Conservation (phyloP, 768 basidiomycete genomes). For the Lactarius trivialis region DNA sequence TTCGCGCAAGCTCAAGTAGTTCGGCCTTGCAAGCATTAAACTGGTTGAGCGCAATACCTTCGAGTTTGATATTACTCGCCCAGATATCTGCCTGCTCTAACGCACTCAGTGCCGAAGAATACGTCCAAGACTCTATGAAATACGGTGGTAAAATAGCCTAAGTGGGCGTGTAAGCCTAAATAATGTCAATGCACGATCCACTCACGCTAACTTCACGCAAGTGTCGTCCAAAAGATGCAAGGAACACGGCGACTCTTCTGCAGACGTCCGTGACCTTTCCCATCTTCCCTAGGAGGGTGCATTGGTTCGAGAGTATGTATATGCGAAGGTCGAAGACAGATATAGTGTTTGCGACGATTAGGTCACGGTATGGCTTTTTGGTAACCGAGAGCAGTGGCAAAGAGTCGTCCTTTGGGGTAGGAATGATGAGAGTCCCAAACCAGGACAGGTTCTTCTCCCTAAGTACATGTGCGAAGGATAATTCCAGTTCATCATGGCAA, state of each 20-base stretch:
- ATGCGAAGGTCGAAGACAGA: slow-evolving; percentile 90
- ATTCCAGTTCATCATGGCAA: slow-evolving; percentile 89
- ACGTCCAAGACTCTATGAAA: slow-evolving; percentile 92
- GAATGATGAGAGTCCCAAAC: slow-evolving; percentile 83
- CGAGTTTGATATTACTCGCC: slow-evolving; percentile 45
- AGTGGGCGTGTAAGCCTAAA: slow-evolving; percentile 10
- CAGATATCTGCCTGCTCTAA: slow-evolving; percentile 75
- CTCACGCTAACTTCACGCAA: slow-evolving; percentile 71
- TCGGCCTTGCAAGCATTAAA: slow-evolving; percentile 83
- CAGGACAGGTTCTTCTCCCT: slow-evolving; percentile 83
- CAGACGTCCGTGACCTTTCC: slow-evolving; percentile 65
- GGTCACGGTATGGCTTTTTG: slow-evolving; percentile 82
- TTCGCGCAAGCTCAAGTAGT: slow-evolving; percentile 78
- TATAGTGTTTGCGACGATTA: slow-evolving; percentile 85
- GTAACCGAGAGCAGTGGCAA: slow-evolving; percentile 67
- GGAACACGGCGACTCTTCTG: slow-evolving; percentile 63
- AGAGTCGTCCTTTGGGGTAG: slow-evolving; percentile 67
- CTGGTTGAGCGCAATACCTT: slow-evolving; percentile 40
- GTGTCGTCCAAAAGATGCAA: slow-evolving; percentile 67
- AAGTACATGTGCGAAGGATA: slow-evolving; percentile 65
- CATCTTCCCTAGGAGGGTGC: slow-evolving; percentile 62
- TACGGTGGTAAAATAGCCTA: slow-evolving; percentile 51
- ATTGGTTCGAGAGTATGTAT: slow-evolving; percentile 86
- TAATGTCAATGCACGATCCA: background rate
- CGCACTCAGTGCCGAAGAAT: slow-evolving; percentile 79